These are phyloP conservation scores for Wickerhamomyces subpelliculosus DNA, from an alignment of 805 yeast genomes.

Conservation along the genomic window DNA sequence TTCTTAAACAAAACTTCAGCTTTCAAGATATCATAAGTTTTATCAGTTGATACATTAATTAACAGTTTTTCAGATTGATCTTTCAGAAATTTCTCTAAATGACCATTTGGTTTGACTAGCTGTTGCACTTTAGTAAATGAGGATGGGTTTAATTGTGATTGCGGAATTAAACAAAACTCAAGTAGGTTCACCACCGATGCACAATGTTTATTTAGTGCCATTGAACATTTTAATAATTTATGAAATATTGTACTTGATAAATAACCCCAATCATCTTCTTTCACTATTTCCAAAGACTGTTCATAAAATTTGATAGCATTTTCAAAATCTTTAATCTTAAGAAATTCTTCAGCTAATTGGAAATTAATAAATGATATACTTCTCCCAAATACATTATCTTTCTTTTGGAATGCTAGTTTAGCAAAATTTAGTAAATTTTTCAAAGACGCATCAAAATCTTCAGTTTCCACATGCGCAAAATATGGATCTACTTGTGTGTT, in stretches of 20 bases:
- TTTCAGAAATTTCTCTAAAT: conserved; percentile 2
- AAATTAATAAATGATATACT: conserved; percentile 37
- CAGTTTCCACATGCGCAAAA: not conserved
- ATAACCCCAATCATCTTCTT: conserved; percentile 35
- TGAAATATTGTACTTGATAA: conserved; percentile 27
- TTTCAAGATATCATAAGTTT: conserved; percentile 19
- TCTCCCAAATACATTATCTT: conserved; percentile 29
- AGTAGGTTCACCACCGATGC: conserved; percentile 28
- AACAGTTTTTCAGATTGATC: conserved; percentile 7
- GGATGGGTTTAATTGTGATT: conserved; percentile 1
- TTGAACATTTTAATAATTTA: conserved; percentile 33
- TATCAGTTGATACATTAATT: conserved; percentile 19
- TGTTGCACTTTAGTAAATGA: not conserved
- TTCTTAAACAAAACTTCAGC: conserved; percentile 17
- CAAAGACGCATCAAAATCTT: conserved; percentile 7
- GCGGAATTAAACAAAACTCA: conserved; percentile 24
- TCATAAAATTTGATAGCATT: conserved; percentile 37
- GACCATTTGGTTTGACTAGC: not conserved
- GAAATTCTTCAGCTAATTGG: conserved; percentile 45
- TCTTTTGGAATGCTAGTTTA: conserved; percentile 29
- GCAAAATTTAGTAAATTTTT: conserved; percentile 29
- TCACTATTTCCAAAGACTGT: conserved; percentile 29
- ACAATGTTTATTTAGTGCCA: conserved; percentile 22
- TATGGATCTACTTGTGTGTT: conserved; percentile 4
- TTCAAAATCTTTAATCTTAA: conserved; percentile 24